Evolutionary conservation across 1,284 basidiomycete genomes (phyloP), one percentile per base, ranked within the genome.

Genomic region (Puccinia coronata): DNA sequence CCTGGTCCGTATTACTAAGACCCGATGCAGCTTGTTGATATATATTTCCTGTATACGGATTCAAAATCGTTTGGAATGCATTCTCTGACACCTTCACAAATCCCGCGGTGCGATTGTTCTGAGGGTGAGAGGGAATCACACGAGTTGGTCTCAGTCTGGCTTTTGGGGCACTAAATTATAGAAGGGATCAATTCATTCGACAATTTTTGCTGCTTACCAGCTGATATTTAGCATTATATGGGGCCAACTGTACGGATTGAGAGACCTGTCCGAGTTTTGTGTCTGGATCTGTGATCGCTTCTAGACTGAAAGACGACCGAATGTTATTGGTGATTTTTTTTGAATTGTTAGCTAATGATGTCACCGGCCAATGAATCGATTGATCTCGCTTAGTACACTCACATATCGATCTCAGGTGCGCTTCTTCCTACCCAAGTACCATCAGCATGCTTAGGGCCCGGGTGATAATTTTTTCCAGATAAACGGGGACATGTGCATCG

Each of bases 401-500:
- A 84, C 53, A 86, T 82, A 82, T 87, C 86, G 61, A 87, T 86
- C 71, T 87, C 86, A 18, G 86, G 86, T 1, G 86, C 86, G 16
- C 85, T 71, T 16, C 86, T 84, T 16, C 83, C 86, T 20, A 82
- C 78, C 57, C 59, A 86, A 20, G 83, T 83, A 20, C 85, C 85
- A 73, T 82, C 84, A 34, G 82, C 82, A 83, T 86, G 83, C 63
- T 83, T 85, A 31, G 87, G 87, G 0, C 87, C 87, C 0, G 87
- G 87, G 70, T 88, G 87, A 28, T 86, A 85, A 28, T 80, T 36
- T 11, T 36, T 39, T 80, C 82, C 14, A 82, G 51, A 51, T 28
- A 14, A 34, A 16, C 14, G 84, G 0, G 85, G 82, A 82, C 88
- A 88, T 0, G 87, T 88, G 84, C 88, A 88, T 0, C 87, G 85